Evolutionary conservation across 1,284 basidiomycete species (phyloP).

Genomic region (Ustilago bromivora): DNA sequence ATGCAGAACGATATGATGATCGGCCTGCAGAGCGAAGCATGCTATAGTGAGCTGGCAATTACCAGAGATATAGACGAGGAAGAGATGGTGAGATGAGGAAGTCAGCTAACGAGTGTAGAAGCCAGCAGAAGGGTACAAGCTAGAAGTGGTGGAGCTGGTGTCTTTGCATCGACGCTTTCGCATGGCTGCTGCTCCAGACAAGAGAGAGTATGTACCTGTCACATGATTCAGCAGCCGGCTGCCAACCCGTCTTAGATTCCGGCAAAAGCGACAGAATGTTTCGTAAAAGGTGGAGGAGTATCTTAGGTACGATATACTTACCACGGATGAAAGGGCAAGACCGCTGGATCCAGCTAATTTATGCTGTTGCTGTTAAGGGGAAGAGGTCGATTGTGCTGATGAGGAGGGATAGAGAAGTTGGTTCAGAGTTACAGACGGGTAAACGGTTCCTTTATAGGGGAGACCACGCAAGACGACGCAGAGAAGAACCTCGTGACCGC

Average conservation of each 20-base stretch:
- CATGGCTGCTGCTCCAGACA: not conserved
- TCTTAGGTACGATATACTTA: not conserved
- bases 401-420: not conserved
- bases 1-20: conserved; percentile 19
- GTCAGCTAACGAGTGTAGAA: not conserved
- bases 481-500: conserved; percentile 4
- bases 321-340: not conserved
- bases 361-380: too few species aligned
- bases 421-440: not conserved
- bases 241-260: not conserved
- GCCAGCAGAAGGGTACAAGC: not conserved
- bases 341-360: too few species aligned
- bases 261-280: not conserved
- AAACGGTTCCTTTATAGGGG: not conserved
- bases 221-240: conserved; percentile 3
- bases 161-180: not conserved
- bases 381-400: too few species aligned
- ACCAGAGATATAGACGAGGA: not conserved
- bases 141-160: not conserved
- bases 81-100: not conserved
- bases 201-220: not conserved
- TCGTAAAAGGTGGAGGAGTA: not conserved
- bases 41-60: conserved; percentile 21
- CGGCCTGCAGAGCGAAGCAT: conserved; percentile 41
- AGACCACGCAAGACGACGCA: not conserved